Evolutionary conservation across 179 eudicot genomes (phyloP), one percentile per base, ranked within the genome.

Genomic region (Beta macrorhiza): DNA sequence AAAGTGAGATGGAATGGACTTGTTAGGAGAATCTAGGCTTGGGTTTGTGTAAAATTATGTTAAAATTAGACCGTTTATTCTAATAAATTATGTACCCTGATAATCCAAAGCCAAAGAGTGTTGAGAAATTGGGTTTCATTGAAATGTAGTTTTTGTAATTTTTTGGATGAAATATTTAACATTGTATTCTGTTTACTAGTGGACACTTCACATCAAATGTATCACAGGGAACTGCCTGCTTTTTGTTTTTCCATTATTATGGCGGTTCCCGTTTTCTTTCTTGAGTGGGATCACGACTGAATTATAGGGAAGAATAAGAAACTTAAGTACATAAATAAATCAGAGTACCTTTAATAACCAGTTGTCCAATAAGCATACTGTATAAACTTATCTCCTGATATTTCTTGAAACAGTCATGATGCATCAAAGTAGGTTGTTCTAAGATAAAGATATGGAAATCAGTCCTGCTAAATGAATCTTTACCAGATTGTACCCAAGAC

Each of bases 291-390:
- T 52, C 5, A 5, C 37, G 25, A 51, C 22, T 51, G 42, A 17
- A 12, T 45, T 22, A 19, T 52, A 20, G 42, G 59, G 75, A 12
- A 52, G n/a, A 59, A 49, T 20, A 51, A 51, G 4, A 52, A 51
- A 22, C 25, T 12, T 72, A 20, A 37, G 42, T 37, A 37, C 42
- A 37, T 37, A 37, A 37, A 25, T 42, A 9, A 4, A 1, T 49
- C 16, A 52, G 62, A 53, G 5, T 15, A 73, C 44, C 20, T 73
- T n/a, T 29, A 73, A 25, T 53, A 14, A 9, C 14, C 17, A 11
- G 5, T 22, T 53, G 37, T 73, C 75, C 75, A 73, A 53, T 25
- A 73, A 73, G n/a, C 70, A 45, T 51, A n/a, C 29, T 70, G 57
- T 59, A 80, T 59, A 17, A 32, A 79, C 7, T 45, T 22, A 14